Base-by-base conservation (phyloP, 2,329 filamentous ascomycete genomes). In the Neofusicoccum sp. region DNA sequence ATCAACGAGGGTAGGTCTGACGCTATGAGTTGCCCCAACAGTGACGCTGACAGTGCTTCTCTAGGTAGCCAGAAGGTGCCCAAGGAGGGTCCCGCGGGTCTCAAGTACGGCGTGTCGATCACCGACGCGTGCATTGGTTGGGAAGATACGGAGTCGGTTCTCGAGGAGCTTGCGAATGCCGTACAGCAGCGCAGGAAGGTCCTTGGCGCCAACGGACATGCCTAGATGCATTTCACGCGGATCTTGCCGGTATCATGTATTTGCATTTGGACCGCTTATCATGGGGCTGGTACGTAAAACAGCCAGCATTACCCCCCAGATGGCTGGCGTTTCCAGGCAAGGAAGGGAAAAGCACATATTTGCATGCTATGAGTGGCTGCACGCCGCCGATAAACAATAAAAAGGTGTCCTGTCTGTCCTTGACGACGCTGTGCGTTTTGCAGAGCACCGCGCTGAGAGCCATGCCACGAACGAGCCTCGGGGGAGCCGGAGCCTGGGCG, bases 101-200 rank as follows among this genome's bases (percentile, higher is more conserved):
- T 98, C 66, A 89, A 96, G 81, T 93, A 97, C 78, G 95, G 95
- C 71, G 91, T 98, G 73, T 95, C 91, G 76, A 98, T 98, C 77
- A 99, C 95, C 0, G 95, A 99, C 78, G 94, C 95, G 54, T 99
- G 95, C 79, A 97, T 99, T 75, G 84, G 88, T 77, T 98, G 93
- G 94, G 87, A 94, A 66, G 92, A 96, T 70, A 98, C 95, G 3
- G 89, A 93, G 70, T 79, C 81, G 0, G 89, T 94, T 1, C 86
- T 98, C 9, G 89, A 90, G 68, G 83, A 83, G 56, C 85, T 99
- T 48, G 94, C 94, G 16, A 84, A 88, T 60, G 91, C 93, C 33
- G 92, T 97, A 61, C 88, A 88, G 74, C 85, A 89, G 75, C 85
- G 92, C 71, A 85, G 91, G 75, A 84, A 82, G 67, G 74, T 80